A percentile compares a stretch with the other conserved stretches of the same genome.
Conservation (phyloP, 2,329 filamentous ascomycete genomes). For the Aspergillus chevalieri region DNA sequence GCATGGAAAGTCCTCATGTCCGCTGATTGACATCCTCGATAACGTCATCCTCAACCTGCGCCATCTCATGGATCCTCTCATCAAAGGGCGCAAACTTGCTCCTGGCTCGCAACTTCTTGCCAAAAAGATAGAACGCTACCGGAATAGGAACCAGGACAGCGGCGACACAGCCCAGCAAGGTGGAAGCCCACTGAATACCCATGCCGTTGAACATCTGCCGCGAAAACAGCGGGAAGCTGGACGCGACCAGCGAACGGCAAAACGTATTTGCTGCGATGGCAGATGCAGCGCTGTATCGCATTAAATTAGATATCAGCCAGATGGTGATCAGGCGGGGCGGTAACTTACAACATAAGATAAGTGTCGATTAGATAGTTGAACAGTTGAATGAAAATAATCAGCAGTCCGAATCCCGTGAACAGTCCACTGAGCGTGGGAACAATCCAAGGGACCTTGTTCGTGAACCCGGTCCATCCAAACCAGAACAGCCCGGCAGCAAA, state of each 20-base stretch:
- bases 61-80: constrained; percentile 44
- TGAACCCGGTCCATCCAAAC: constrained; percentile 67
- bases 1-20: no score
- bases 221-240: constrained; percentile 50
- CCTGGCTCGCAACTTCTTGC: constrained; percentile 16
- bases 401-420: constrained; percentile 52
- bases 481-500: constrained; percentile 64
- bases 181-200: constrained; percentile 30
- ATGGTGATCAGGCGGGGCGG: no score
- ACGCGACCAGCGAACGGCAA: constrained; percentile 46
- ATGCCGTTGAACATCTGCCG: constrained; percentile 48
- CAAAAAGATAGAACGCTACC: constrained; percentile 29
- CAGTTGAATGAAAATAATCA: constrained; percentile 52
- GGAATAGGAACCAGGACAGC: constrained; percentile 32
- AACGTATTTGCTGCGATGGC: constrained; percentile 54
- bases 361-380: constrained; percentile 57
- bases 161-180: constrained; percentile 32
- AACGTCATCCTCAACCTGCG: constrained; percentile 17
- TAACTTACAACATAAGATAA: constrained; percentile 43
- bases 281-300: constrained; percentile 37
- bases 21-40: no score
- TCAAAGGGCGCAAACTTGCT: constrained; percentile 31
- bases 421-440: constrained; percentile 43
- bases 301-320: not conserved
- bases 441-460: constrained; percentile 34